Conservation (phyloP, 2,329 filamentous ascomycete species). For the Phoma herbarum region DNA sequence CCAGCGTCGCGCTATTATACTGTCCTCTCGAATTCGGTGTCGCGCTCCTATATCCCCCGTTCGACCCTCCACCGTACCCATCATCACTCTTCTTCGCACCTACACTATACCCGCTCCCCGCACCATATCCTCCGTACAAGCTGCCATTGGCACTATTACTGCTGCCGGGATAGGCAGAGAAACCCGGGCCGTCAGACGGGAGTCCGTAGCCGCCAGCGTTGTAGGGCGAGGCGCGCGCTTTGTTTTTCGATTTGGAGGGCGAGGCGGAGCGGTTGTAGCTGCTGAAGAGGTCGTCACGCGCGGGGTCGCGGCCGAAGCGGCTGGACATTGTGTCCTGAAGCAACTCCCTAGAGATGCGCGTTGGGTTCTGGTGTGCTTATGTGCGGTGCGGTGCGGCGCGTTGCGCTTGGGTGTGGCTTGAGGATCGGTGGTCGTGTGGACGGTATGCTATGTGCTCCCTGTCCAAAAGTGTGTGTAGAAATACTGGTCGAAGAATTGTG, state of each 20-base stretch:
- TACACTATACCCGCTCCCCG: neutral
- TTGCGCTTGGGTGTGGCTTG: too few species aligned
- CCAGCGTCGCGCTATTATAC: conserved; percentile 82
- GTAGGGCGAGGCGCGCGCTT: conserved; percentile 31
- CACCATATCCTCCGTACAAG: conserved; percentile 13
- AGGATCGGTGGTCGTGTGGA: neutral
- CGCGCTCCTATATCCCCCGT: conserved; percentile 37
- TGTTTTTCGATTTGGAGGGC: conserved; percentile 47
- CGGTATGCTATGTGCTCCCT: neutral
- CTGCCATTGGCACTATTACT: conserved; percentile 14
- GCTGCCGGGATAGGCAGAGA: conserved; percentile 47
- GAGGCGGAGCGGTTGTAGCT: conserved; percentile 51
- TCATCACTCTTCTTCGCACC: neutral
- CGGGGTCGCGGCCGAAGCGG: conserved; percentile 32
- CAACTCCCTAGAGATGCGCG: neutral
- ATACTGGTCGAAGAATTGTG: conserved; percentile 21
- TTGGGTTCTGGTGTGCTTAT: neutral
- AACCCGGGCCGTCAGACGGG: conserved; percentile 18
- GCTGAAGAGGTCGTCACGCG: conserved; percentile 53
- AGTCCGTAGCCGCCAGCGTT: conserved; percentile 20
- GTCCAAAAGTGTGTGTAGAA: too few species aligned
- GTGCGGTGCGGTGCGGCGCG: neutral
- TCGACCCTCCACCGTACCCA: conserved; percentile 1
- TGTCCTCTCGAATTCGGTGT: conserved; percentile 74
- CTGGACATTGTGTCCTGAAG: conserved; percentile 30